phyloP scores from a whole-genome alignment of 1,139 yeast genomes.

The Candida tunisiensis region DNA sequence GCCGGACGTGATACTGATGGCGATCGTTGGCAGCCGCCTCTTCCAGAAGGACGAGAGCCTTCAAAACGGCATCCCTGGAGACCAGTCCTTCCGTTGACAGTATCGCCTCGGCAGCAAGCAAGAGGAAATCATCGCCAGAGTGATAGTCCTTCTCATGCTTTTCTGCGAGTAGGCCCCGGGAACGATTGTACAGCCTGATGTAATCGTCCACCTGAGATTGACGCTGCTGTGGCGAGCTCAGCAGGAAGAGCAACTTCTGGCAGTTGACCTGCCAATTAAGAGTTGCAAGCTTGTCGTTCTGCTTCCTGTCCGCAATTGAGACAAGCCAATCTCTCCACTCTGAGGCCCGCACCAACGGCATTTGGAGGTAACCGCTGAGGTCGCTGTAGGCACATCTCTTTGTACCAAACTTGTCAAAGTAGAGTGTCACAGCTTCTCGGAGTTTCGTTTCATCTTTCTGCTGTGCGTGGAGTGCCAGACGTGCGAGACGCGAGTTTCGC shows the following conservation, averaged over 20 bases:
- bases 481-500: constrained; percentile 35
- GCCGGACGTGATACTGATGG: constrained; percentile 46
- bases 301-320: no score
- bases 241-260: no score
- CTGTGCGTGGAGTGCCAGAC: constrained; percentile 28
- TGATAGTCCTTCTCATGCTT: constrained; percentile 45
- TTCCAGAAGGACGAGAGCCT: constrained; percentile 30
- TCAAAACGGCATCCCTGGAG: no score
- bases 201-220: no score
- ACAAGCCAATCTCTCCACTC: no score
- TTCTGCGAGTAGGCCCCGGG: constrained; percentile 15
- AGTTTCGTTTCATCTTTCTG: constrained; percentile 10
- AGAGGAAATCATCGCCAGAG: constrained; percentile 45
- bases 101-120: constrained; percentile 25
- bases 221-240: no score
- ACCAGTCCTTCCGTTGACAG: constrained; percentile 7
- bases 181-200: constrained; percentile 22
- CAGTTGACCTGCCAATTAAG: no score
- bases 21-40: constrained; percentile 31
- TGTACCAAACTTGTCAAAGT: constrained; percentile 26
- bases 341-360: constrained; percentile 5
- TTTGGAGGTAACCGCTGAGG: constrained; percentile 22
- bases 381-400: constrained; percentile 52
- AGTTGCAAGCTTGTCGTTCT: no score
- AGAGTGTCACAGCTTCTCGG: constrained; percentile 20